Evolutionary conservation across 2,329 filamentous ascomycete species (phyloP), one percentile per base, ranked within the genome.

Genomic region (Colletotrichum liriopes): DNA sequence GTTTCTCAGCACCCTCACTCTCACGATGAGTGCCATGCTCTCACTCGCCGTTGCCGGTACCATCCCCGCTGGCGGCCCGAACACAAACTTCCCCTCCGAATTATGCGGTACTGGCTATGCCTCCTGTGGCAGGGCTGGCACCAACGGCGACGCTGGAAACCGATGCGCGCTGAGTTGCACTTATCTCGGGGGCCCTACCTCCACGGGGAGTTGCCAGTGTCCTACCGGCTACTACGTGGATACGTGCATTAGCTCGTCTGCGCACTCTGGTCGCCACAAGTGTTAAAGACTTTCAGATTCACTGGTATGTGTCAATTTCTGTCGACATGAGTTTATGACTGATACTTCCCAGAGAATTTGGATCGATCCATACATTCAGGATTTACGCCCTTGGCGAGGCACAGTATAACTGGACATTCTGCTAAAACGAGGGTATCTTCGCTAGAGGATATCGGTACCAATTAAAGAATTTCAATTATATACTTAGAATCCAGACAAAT

Each of bases 1-100:
- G 52, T 55, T 37, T 18, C n/a, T 35, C 52, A 37, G 29, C 32
- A 55, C 32, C 20, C 35, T 55, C 52, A 37, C 32, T 18, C 52
- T 55, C 52, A 26, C 52, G 16, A 37, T 37, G 52, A 39, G 52
- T 26, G 52, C 52, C 32, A 35, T 55, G 52, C 6, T 55, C 52
- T n/a, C 52, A 20, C 52, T 55, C 20, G 32, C 52, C 1, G 52
- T 18, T 2, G 52, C 52, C 26, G 52, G 52, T 14, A 55, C 52
- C 52, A 55, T 55, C 5, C 52, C 52, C 32, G 29, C 52, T 18
- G 52, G 52, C 5, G 52, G 32, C 32, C 26, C 52, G 16, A 37
- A 56, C 32, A 56, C 32, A 20, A 7, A 9, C 2, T 56, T 56
- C 6, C 14, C 29, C 29, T 20, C 52, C 29, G 2, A 56, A 16